A percentile compares a stretch with the other conserved stretches of the same genome.
These are phyloP conservation scores for Penicillium sp. DNA, from an alignment of 2,329 filamentous ascomycete species.

Conservation along the genomic window DNA sequence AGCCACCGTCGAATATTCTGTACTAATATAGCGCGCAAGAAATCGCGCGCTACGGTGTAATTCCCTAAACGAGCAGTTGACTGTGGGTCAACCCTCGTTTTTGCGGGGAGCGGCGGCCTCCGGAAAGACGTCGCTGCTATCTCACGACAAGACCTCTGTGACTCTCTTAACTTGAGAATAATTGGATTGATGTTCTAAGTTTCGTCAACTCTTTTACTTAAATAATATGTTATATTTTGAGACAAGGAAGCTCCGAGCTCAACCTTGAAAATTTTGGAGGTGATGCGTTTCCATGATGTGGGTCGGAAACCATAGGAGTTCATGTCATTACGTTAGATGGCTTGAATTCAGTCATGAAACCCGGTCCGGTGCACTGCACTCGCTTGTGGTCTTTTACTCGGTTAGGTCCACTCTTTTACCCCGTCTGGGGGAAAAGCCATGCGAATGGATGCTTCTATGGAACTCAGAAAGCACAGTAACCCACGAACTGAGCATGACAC, in stretches of 20 bases:
- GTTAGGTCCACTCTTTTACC: not conserved
- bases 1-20: not conserved
- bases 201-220: too few relatives aligned
- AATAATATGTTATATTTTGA: too few relatives aligned
- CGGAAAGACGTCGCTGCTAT: not conserved
- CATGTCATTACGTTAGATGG: constrained; percentile 10
- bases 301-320: constrained; percentile 6
- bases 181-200: not conserved
- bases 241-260: too few relatives aligned
- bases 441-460: not conserved
- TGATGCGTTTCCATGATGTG: not conserved
- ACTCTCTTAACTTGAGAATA: not conserved
- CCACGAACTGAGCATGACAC: not conserved
- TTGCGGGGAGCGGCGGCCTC: constrained; percentile 7
- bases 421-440: not conserved
- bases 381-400: not conserved
- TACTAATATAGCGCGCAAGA: not conserved
- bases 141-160: not conserved
- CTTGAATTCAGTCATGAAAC: not conserved
- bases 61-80: not conserved
- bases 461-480: not conserved
- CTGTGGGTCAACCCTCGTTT: not conserved
- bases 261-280: not conserved
- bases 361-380: constrained; percentile 2
- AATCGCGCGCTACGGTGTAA: not conserved